Percentiles rank a stretch among this genome's conserved stretches.
Conservation (phyloP, 2,329 filamentous ascomycete species). For the Orbilia blumenaviensis region DNA sequence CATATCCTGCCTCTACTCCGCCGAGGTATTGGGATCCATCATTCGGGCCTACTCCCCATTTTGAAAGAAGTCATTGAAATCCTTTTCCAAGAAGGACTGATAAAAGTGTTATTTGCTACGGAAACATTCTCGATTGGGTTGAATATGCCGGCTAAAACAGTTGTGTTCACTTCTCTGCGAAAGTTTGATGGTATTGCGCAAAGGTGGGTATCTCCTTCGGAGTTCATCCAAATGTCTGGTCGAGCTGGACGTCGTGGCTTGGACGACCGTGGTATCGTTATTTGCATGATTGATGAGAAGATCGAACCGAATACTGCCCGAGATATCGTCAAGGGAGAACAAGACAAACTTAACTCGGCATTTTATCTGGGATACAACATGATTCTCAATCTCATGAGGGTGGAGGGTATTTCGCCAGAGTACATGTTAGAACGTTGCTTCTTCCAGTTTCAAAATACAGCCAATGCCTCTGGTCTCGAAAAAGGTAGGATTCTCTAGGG, state of each 20-base stretch:
- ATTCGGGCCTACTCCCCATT: slow-evolving; percentile 92
- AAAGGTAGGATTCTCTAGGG: slow-evolving; percentile 64
- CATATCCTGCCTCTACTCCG: slow-evolving; percentile 88
- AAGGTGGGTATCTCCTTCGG: slow-evolving; percentile 88
- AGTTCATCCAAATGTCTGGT: slow-evolving; percentile 99
- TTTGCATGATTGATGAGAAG: slow-evolving; percentile 99
- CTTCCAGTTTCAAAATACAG: slow-evolving; percentile 96
- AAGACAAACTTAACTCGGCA: slow-evolving; percentile 96
- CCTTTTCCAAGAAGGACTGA: slow-evolving; percentile 94
- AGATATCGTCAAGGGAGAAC: slow-evolving; percentile 92
- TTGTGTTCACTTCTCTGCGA: slow-evolving; percentile 95
- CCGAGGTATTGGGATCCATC: slow-evolving; percentile 94
- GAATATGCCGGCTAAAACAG: slow-evolving; percentile 99
- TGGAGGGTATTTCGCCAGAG: slow-evolving; percentile 98
- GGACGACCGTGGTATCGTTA: slow-evolving; percentile 96
- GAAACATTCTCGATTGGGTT: slow-evolving; percentile 98
- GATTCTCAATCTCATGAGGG: slow-evolving; percentile 93
- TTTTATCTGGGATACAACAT: slow-evolving; percentile 99
- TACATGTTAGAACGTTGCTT: slow-evolving; percentile 99
- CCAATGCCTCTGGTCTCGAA: slow-evolving; percentile 83
- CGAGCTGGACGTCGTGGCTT: slow-evolving; percentile 95
- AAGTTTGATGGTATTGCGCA: slow-evolving; percentile 88
- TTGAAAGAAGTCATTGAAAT: slow-evolving; percentile 99
- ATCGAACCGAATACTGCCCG: slow-evolving; percentile 95
- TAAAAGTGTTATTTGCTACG: slow-evolving; percentile 97